Conservation (phyloP, 306 rosid species). For the Oemleria cerasiformis region DNA sequence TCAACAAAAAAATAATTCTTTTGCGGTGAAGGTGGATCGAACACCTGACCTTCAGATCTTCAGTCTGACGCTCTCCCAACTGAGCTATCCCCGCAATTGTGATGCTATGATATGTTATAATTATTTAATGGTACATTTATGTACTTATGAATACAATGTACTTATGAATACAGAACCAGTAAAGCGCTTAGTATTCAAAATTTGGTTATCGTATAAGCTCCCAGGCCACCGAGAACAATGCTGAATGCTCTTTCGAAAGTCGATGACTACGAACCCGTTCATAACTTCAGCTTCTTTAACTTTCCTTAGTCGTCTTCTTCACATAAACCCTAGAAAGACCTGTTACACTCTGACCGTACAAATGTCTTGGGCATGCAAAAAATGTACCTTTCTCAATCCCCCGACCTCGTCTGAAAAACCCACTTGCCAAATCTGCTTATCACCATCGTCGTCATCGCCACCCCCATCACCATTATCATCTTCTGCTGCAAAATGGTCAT, state of each 20-base stretch:
- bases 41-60: too few relatives aligned
- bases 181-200: slow-evolving; percentile 3
- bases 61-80: too few relatives aligned
- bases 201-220: neutral
- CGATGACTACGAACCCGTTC: neutral
- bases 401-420: slow-evolving; percentile 50
- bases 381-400: slow-evolving; percentile 75
- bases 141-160: too few relatives aligned
- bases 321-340: slow-evolving; percentile 35
- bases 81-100: too few relatives aligned
- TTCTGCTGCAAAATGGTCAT: slow-evolving; percentile 63
- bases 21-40: too few relatives aligned
- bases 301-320: slow-evolving; percentile 12
- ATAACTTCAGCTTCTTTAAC: neutral
- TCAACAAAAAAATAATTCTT: too few relatives aligned
- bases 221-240: neutral
- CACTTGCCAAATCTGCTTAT: slow-evolving; percentile 65
- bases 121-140: too few relatives aligned
- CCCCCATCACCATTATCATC: slow-evolving; percentile 32
- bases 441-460: slow-evolving; percentile 27
- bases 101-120: too few relatives aligned
- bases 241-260: neutral
- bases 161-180: too few relatives aligned
- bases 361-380: slow-evolving; percentile 78
- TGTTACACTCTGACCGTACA: neutral